Percentiles rank a stretch among this genome's conserved stretches.
These are phyloP conservation scores for Ophiostoma sp. DNA, from an alignment of 2,329 filamentous ascomycete genomes.

Conservation along the genomic window DNA sequence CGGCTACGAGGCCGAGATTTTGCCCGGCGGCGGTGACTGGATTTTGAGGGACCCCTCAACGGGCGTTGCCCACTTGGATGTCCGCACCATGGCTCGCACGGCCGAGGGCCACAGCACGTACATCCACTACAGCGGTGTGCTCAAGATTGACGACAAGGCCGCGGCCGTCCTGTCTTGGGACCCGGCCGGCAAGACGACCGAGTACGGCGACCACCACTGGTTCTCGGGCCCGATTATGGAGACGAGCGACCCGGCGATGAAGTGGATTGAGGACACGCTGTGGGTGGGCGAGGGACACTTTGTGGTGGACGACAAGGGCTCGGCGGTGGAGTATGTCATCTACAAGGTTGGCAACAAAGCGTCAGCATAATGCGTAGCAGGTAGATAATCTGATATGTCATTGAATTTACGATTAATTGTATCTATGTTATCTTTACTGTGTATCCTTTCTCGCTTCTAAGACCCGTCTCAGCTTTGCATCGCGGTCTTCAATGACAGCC, in stretches of 20 bases:
- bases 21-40: conserved; percentile 17
- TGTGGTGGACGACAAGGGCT: conserved; percentile 20
- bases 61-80: background rate
- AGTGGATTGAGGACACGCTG: conserved; percentile 19
- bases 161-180: background rate
- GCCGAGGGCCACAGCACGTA: conserved; percentile 15
- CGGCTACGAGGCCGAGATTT: conserved; percentile 7
- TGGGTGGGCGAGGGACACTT: conserved; percentile 18
- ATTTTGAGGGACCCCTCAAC: conserved; percentile 5
- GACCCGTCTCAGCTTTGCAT: background rate
- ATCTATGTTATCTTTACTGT: background rate
- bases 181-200: background rate
- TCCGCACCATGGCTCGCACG: conserved; percentile 12
- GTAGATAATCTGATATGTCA: background rate
- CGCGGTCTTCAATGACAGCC: conserved; percentile 5
- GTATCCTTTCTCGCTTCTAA: background rate
- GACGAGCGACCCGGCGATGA: conserved; percentile 15
- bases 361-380: background rate
- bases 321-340: conserved; percentile 16
- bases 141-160: conserved; percentile 9
- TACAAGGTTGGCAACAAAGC: conserved; percentile 23
- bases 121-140: conserved; percentile 16
- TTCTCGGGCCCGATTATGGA: conserved; percentile 18
- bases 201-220: conserved; percentile 20
- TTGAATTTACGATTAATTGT: too few relatives aligned